phyloP scores from a whole-genome alignment of 257 asterid genomes.

The Solanum phureja region DNA sequence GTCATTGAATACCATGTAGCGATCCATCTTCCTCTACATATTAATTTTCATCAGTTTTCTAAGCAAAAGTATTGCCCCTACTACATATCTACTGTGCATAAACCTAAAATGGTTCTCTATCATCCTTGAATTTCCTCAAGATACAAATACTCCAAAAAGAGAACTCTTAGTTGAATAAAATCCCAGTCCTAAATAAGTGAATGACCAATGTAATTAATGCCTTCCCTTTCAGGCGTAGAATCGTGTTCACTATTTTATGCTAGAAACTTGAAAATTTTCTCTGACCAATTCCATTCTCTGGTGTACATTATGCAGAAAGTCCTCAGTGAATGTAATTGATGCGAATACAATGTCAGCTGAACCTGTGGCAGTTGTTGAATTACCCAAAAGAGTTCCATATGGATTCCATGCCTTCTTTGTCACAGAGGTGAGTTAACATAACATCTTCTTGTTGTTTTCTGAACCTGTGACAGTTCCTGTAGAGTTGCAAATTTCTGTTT shows the following conservation, averaged over 20 bases:
- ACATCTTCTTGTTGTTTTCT: not conserved
- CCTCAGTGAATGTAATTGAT: slow-evolving; percentile 72
- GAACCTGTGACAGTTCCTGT: not conserved
- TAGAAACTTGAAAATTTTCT: not conserved
- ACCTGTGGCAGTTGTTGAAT: slow-evolving; percentile 75
- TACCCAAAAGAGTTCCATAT: slow-evolving; percentile 80
- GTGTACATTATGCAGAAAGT: slow-evolving; percentile 37
- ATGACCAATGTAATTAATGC: not conserved
- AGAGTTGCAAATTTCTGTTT: not conserved
- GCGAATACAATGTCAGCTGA: slow-evolving; percentile 88
- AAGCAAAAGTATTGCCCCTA: not conserved
- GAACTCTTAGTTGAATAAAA: not conserved
- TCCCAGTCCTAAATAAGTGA: not conserved
- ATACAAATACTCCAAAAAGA: not conserved
- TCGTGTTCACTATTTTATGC: not conserved
- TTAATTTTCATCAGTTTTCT: not conserved
- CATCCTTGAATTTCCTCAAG: not conserved
- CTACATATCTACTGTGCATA: not conserved
- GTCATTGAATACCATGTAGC: not conserved
- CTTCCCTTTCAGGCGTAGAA: not conserved
- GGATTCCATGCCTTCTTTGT: slow-evolving; percentile 95
- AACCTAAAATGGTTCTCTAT: not conserved
- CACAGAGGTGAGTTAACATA: slow-evolving; percentile 40
- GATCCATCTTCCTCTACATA: not conserved
- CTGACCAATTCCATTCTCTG: not conserved